Percentiles rank a stretch among this genome's conserved stretches.
Conservation (phyloP, 345 rosid genomes). For the Acer campestre region DNA sequence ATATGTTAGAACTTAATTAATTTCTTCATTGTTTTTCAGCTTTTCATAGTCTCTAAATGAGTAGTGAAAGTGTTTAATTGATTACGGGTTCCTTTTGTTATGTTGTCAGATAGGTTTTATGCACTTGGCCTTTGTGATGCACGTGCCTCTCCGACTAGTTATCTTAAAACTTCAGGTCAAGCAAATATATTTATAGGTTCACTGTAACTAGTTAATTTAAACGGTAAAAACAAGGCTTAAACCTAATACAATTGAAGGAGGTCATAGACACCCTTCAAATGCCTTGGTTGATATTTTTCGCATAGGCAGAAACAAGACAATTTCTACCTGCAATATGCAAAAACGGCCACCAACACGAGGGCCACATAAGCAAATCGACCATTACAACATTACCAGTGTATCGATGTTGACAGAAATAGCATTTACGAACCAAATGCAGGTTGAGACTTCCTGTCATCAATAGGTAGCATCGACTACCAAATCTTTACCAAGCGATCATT, state of each 20-base stretch:
- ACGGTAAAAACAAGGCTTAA: no score
- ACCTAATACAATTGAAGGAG: not conserved
- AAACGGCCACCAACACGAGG: not conserved
- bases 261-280: not conserved
- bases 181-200: no score
- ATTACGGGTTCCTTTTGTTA: no score
- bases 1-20: no score
- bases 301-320: not conserved
- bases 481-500: constrained; percentile 1
- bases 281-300: not conserved
- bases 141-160: no score
- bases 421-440: not conserved
- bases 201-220: no score
- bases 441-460: not conserved
- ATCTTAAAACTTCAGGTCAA: no score
- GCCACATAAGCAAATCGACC: not conserved
- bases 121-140: no score
- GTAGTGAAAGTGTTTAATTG: no score
- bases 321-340: not conserved
- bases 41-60: no score
- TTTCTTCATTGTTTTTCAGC: no score
- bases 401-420: not conserved
- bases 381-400: not conserved
- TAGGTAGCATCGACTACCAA: not conserved
- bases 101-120: no score